Evolutionary conservation across 352 stramenopile species (phyloP), one percentile per base, ranked within the genome.

Genomic region (Elongisporangium senticosum): DNA sequence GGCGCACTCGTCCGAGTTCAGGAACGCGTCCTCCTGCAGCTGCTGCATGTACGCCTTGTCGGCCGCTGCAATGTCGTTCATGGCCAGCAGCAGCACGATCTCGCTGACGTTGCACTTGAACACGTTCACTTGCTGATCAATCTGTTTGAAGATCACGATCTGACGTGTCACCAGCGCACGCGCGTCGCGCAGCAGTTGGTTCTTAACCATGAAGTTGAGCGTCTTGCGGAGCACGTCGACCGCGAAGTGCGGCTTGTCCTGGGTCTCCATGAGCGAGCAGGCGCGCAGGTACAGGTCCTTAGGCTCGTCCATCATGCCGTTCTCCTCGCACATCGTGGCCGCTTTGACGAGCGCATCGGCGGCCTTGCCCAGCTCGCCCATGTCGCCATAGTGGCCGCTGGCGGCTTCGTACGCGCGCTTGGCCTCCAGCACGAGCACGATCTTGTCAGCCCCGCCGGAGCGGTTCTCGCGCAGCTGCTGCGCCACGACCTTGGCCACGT

Each of bases 361-460:
- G n/a, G 81, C 82, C 62, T 93, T 93, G 21, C 84, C 84, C 20
- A 93, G 64, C 67, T 93, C 84, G 28, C 83, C 81, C 82, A 90
- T 93, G 62, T 93, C 84, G 53, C 77, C 74, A 51, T 91, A 93
- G 52, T 82, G 72, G 28, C 64, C 60, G 67, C 78, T 86, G 21
- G 79, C 84, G 0, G 70, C 64, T 59, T 91, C 82, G 56, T 83
- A 93, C 5, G 72, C 73, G 43, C 80, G 67, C 26, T 72, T 77
- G 6, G 77, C 74, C 56, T 90, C 79, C 17, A 57, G 54, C 4
- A 79, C 68, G 14, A 75, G 71, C 49, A 77, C 68, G 37, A 65
- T 51, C 0, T 64, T 68, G 28, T 65, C 63, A 20, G 58, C 39
- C 13, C 59, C 68, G 2, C 61, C 63, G 0, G 68, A 59, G 33